Percentiles rank a stretch among this genome's conserved stretches.
These are phyloP conservation scores for Cercospora sp. DNA, from an alignment of 2,329 filamentous ascomycete genomes.

Conservation along the genomic window DNA sequence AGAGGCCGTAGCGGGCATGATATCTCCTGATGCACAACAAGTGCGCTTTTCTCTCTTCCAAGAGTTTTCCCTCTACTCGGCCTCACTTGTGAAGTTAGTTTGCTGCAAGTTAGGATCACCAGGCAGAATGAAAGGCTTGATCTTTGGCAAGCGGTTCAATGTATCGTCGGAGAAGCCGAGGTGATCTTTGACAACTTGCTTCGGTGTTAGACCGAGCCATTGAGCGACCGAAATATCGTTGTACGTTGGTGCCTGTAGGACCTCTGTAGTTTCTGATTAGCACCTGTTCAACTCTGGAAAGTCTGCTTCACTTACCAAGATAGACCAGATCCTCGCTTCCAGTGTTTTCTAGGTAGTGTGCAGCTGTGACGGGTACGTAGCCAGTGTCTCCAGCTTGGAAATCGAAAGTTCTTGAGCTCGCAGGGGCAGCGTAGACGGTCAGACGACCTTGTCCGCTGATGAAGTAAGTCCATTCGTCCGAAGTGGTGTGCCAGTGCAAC, in stretches of 20 bases:
- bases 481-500: slow-evolving; percentile 63
- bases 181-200: slow-evolving; percentile 43
- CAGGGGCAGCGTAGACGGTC: slow-evolving; percentile 57
- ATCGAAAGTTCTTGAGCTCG: slow-evolving; percentile 57
- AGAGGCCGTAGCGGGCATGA: neutral
- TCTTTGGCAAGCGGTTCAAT: slow-evolving; percentile 40
- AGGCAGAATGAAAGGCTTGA: slow-evolving; percentile 44
- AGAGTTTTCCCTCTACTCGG: slow-evolving; percentile 12
- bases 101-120: slow-evolving; percentile 42
- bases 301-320: slow-evolving; percentile 38
- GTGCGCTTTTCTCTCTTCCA: neutral
- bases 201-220: slow-evolving; percentile 56
- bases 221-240: slow-evolving; percentile 59
- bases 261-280: slow-evolving; percentile 42
- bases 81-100: slow-evolving; percentile 42
- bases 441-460: slow-evolving; percentile 57
- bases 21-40: neutral
- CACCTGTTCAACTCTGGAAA: neutral
- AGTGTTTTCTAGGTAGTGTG: slow-evolving; percentile 64
- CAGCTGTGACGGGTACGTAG: slow-evolving; percentile 57
- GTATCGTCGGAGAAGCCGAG: slow-evolving; percentile 38
- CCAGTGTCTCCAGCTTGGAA: slow-evolving; percentile 62
- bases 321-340: slow-evolving; percentile 60
- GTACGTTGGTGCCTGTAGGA: slow-evolving; percentile 56
- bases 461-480: slow-evolving; percentile 65